Percentiles rank a stretch among this genome's conserved stretches.
Evolutionary conservation across 495 filamentous ascomycete species (phyloP).

Genomic region (Neurospora sp.): DNA sequence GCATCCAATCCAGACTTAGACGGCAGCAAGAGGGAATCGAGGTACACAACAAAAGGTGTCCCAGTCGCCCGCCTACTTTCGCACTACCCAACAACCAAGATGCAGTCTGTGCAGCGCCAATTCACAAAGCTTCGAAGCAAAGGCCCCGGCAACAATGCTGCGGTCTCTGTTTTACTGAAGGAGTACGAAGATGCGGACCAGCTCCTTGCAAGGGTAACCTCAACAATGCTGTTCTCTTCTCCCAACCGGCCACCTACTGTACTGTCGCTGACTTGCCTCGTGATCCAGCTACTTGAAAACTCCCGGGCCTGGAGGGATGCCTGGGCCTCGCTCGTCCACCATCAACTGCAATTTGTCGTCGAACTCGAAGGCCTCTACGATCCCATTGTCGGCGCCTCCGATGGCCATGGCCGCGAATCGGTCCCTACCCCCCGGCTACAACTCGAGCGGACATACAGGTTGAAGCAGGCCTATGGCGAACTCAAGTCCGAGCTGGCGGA

Average conservation of each 20-base stretch:
- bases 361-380: constrained; percentile 75
- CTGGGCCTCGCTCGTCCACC: constrained; percentile 65
- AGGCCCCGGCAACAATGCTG: constrained; percentile 64
- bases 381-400: constrained; percentile 57
- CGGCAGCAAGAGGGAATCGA: background rate
- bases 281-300: constrained; percentile 64
- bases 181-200: constrained; percentile 82
- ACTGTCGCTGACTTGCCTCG: constrained; percentile 3
- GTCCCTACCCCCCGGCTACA: constrained; percentile 55
- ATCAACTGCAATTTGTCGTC: constrained; percentile 58
- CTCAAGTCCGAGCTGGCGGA: constrained; percentile 63
- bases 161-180: constrained; percentile 63
- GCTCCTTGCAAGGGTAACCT: constrained; percentile 59
- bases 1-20: background rate
- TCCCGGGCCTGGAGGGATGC: constrained; percentile 75
- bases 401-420: constrained; percentile 42
- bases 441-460: constrained; percentile 53
- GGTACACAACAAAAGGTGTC: background rate
- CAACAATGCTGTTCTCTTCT: background rate
- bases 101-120: constrained; percentile 72
- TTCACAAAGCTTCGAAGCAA: constrained; percentile 63
- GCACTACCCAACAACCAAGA: constrained; percentile 26
- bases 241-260: background rate
- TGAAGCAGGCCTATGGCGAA: constrained; percentile 64
- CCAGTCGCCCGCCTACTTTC: background rate